Base-by-base conservation (phyloP, 208 protist genomes). In the Herpetomonas muscarum region DNA sequence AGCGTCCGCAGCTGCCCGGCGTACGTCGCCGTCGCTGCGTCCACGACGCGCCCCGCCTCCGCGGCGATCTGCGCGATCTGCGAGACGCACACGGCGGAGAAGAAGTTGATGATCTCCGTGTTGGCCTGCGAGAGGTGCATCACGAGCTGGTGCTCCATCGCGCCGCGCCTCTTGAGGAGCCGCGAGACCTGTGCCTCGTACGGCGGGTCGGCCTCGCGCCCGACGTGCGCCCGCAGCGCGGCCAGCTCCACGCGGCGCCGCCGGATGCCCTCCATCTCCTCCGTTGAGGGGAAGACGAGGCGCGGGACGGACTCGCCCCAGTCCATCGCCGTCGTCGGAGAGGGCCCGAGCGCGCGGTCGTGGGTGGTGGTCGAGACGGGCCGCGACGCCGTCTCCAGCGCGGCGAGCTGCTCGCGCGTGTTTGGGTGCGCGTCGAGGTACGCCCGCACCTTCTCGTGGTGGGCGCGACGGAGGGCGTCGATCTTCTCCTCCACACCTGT, bases 31-130 rank as follows among this genome's bases (percentile, higher is more conserved):
- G 51, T 31, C 58, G 37, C 60, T 4, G 64, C 21, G 55, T 69
- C 72, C 22, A 37, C 46, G n/a, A 52, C 50, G 10, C 44, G 30
- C 34, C 64, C 65, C 25, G 57, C 50, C 2, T 62, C 61, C 19
- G 45, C 30, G 39, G 74, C 51, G 24, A 72, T 39, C 37, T 54
- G 46, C 42, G 61, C 57, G n/a, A 87, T 21, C 22, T 61, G 56
- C 15, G 65, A 42, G 6, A 70, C 66, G 31, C 67, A 74, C 5
- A 69, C 56, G 47, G 81, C 76, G 7, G 85, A 55, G 24, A 93
- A 79, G 42, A 80, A 81, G 52, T 93, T 93, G 41, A 93, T 88
- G 2, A 93, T 62, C 61, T 90, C 86, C 52, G 86, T 93, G 67
- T 89, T 90, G 28, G 90, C 48, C 30, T 81, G 82, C 2, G 82